A percentile compares a stretch with the other conserved stretches of the same genome.
phyloP scores from a whole-genome alignment of 2,329 filamentous ascomycete species.

The Alternaria dauci region DNA sequence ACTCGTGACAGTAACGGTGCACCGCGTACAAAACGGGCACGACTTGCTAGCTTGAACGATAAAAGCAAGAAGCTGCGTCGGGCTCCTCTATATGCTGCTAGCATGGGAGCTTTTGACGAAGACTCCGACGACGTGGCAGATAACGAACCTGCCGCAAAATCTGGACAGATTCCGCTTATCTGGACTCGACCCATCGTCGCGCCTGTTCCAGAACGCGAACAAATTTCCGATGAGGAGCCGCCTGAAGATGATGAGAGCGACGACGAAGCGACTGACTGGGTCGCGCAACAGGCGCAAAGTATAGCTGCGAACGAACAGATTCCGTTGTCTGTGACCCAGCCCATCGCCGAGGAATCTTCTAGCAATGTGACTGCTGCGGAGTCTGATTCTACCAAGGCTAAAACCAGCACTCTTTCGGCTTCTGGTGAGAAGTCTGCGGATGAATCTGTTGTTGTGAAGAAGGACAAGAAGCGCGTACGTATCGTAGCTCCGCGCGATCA shows the following conservation, averaged over 20 bases:
- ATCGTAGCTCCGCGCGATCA: constrained; percentile 21
- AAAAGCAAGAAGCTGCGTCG: constrained; percentile 31
- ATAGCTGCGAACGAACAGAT: neutral
- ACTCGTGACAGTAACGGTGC: constrained; percentile 5
- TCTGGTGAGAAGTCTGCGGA: neutral
- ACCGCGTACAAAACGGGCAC: constrained; percentile 26
- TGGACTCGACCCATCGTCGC: constrained; percentile 16
- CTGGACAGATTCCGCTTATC: constrained; percentile 20
- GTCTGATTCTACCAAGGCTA: neutral
- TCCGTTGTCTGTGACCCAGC: neutral
- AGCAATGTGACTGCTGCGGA: neutral
- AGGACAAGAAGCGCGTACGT: constrained; percentile 33
- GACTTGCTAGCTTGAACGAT: constrained; percentile 42
- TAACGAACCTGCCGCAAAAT: constrained; percentile 10
- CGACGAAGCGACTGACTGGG: constrained; percentile 6
- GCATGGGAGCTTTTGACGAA: constrained; percentile 11
- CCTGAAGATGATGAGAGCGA: constrained; percentile 18
- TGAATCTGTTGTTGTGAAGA: neutral
- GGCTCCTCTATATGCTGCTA: constrained; percentile 16
- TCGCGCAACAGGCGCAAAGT: neutral
- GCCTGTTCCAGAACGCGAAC: constrained; percentile 10
- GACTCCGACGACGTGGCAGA: constrained; percentile 17
- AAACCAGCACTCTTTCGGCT: neutral
- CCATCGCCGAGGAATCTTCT: neutral
- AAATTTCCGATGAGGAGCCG: constrained; percentile 1